Conservation (phyloP, 2,329 filamentous ascomycete genomes). For the Fusarium sororula region DNA sequence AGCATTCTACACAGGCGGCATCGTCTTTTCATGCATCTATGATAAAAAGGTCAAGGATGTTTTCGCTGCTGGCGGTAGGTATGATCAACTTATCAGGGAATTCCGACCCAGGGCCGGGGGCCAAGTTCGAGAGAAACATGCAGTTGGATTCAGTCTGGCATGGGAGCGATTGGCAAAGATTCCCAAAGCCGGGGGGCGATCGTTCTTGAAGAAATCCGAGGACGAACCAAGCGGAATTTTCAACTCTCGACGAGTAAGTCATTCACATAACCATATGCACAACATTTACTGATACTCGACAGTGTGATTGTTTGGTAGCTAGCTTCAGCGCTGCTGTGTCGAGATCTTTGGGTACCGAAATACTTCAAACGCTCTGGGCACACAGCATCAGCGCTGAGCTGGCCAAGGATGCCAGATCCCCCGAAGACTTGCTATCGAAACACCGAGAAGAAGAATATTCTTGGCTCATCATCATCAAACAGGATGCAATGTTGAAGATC, state of each 20-base stretch:
- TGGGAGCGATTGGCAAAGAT: conserved; percentile 84
- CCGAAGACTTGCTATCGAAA: conserved; percentile 80
- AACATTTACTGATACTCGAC: conserved; percentile 3
- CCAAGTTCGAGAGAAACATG: conserved; percentile 74
- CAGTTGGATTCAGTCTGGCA: conserved; percentile 90
- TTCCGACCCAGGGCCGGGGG: conserved; percentile 76
- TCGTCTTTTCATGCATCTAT: conserved; percentile 90
- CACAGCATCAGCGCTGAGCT: conserved; percentile 90
- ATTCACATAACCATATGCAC: not conserved
- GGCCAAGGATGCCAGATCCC: conserved; percentile 78
- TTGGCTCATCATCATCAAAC: conserved; percentile 91
- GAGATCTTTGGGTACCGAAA: conserved; percentile 77
- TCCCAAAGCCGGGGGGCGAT: conserved; percentile 62
- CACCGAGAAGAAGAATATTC: conserved; percentile 81
- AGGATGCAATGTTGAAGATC: conserved; percentile 78
- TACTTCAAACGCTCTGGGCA: conserved; percentile 82
- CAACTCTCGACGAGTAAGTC: conserved; percentile 68
- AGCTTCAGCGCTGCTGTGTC: conserved; percentile 84
- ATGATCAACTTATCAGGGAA: conserved; percentile 88
- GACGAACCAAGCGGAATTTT: conserved; percentile 69
- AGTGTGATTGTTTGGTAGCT: conserved; percentile 90
- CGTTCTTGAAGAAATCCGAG: conserved; percentile 75
- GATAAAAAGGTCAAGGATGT: conserved; percentile 86
- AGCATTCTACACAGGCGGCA: conserved; percentile 84
- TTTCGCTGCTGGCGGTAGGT: conserved; percentile 92